Conservation (phyloP, 768 basidiomycete genomes). For the Phylloporus sp. region DNA sequence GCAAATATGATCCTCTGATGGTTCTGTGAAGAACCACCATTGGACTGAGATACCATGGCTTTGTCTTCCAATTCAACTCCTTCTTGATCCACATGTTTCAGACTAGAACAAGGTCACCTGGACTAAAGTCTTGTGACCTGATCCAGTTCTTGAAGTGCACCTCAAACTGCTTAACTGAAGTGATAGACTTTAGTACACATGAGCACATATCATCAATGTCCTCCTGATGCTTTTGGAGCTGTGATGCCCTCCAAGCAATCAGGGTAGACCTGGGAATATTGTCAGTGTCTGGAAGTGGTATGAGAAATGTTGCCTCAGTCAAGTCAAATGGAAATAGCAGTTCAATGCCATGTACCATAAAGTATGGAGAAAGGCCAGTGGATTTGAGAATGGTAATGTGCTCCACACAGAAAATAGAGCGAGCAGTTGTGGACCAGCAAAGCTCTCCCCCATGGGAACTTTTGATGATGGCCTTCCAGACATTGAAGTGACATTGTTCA, state of each 20-base stretch:
- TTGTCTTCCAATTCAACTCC: not conserved
- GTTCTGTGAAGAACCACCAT: not conserved
- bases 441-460: not conserved
- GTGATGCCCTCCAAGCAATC: not conserved
- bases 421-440: not conserved
- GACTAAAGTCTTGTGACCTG: not conserved
- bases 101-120: not conserved
- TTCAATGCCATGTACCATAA: not conserved
- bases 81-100: not conserved
- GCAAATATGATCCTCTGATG: not conserved
- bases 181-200: not conserved
- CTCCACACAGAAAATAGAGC: not conserved
- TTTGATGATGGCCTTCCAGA: not conserved
- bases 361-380: not conserved
- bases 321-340: not conserved
- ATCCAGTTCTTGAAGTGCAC: not conserved
- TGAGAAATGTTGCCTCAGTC: not conserved
- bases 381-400: not conserved
- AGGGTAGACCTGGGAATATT: not conserved
- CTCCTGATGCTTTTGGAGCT: not conserved
- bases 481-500: not conserved
- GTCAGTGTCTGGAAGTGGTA: not conserved
- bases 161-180: not conserved
- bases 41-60: not conserved
- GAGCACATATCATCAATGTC: not conserved